A percentile compares a stretch with the other conserved stretches of the same genome.
These are phyloP conservation scores for Inonotus hispidus DNA, from an alignment of 1,284 basidiomycete genomes.

Conservation along the genomic window DNA sequence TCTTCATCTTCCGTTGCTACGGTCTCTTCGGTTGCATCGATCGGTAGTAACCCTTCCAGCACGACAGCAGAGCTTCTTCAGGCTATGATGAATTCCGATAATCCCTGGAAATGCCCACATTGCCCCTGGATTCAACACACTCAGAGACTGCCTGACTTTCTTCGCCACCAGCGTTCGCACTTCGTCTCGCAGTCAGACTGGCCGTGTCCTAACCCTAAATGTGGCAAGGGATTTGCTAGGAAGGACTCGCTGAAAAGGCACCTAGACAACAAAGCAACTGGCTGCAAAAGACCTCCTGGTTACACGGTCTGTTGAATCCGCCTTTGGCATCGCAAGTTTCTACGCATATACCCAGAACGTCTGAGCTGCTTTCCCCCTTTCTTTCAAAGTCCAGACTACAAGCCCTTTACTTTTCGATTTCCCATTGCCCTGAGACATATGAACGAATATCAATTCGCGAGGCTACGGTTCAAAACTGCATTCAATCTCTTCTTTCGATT, in stretches of 20 bases:
- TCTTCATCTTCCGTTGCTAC: constrained; percentile 13
- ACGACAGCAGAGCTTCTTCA: constrained; percentile 5
- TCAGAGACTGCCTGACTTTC: constrained; percentile 19
- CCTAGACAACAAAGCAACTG: constrained; percentile 17
- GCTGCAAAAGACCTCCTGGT: constrained; percentile 17
- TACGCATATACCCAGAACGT: constrained; percentile 1
- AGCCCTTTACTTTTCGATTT: not conserved
- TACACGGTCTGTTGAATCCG: constrained; percentile 15
- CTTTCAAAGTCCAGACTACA: not conserved
- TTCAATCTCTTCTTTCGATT: not conserved
- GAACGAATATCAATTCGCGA: not conserved
- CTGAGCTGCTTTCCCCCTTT: not conserved
- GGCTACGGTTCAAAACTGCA: not conserved
- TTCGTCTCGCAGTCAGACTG: constrained; percentile 20
- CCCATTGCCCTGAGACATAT: not conserved
- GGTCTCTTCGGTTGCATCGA: constrained; percentile 13
- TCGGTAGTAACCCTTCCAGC: constrained; percentile 2
- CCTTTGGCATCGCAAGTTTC: not conserved
- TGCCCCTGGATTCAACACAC: constrained; percentile 20
- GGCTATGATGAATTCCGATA: constrained; percentile 13
- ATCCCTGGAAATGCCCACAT: constrained; percentile 20
- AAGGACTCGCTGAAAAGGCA: constrained; percentile 20
- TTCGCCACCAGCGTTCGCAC: constrained; percentile 19
- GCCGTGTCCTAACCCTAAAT: constrained; percentile 19
- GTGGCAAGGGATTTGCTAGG: constrained; percentile 19